phyloP scores from a whole-genome alignment of 1,284 basidiomycete genomes.

The Cryptococcus maquisensis region DNA sequence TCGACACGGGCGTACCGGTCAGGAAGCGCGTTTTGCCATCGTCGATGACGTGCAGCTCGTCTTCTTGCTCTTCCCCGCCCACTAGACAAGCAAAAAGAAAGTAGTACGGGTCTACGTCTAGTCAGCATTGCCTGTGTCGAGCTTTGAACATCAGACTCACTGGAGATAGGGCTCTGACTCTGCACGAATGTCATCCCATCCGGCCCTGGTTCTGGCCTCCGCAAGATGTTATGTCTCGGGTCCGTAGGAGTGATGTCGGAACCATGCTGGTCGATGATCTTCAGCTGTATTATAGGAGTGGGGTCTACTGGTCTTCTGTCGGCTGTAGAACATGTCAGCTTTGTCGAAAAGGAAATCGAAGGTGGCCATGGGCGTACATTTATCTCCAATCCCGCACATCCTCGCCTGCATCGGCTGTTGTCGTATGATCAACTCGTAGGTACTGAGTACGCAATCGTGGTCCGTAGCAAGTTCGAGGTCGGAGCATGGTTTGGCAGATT shows the following conservation, averaged over 20 bases:
- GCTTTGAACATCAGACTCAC: not conserved
- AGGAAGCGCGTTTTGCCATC: constrained; percentile 61
- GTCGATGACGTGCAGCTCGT: constrained; percentile 89
- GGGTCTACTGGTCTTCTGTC: constrained; percentile 93
- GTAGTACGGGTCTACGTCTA: constrained; percentile 75
- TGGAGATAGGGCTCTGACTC: constrained; percentile 28
- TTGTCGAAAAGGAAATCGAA: constrained; percentile 10
- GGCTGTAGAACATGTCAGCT: constrained; percentile 52
- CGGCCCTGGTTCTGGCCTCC: constrained; percentile 16
- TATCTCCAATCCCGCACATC: constrained; percentile 88
- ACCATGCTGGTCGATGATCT: constrained; percentile 69
- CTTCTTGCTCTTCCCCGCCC: constrained; percentile 67
- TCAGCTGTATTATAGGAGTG: constrained; percentile 90
- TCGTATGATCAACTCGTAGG: constrained; percentile 74
- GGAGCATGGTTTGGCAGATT: too few species aligned
- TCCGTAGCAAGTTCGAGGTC: constrained; percentile 6
- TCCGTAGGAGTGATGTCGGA: constrained; percentile 35
- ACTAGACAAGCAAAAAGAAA: constrained; percentile 90
- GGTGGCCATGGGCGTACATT: constrained; percentile 53
- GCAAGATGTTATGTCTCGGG: constrained; percentile 3
- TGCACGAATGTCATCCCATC: constrained; percentile 43
- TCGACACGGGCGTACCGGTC: constrained; percentile 66
- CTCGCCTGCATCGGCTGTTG: constrained; percentile 82
- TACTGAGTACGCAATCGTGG: constrained; percentile 53
- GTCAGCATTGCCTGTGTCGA: not conserved